These are phyloP conservation scores for Miscanthus lutarioriparius DNA, from an alignment of 176 grass and related monocot species.

Conservation along the genomic window DNA sequence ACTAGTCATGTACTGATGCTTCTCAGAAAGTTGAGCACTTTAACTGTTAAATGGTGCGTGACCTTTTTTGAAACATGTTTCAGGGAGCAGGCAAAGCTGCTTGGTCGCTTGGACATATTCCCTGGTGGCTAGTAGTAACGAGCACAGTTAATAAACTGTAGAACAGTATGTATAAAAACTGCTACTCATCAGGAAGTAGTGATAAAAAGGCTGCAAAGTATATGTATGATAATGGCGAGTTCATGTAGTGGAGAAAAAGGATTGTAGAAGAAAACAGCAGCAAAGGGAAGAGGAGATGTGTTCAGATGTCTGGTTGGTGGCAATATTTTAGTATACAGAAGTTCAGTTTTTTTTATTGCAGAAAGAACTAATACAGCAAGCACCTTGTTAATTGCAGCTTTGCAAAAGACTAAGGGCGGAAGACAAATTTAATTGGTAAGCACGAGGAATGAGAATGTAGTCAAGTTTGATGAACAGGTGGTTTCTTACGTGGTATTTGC, in stretches of 20 bases:
- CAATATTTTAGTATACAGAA: not conserved
- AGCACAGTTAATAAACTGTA: constrained; percentile 21
- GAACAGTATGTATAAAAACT: constrained; percentile 10
- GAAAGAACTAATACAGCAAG: not conserved
- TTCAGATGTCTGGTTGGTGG: not conserved
- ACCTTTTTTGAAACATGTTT: constrained; percentile 16
- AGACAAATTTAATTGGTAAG: not conserved
- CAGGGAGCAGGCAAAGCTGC: not conserved
- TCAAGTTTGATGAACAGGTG: not conserved
- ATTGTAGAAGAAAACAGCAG: not conserved
- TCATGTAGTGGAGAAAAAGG: constrained; percentile 5
- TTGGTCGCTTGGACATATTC: not conserved
- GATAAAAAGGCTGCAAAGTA: constrained; percentile 14
- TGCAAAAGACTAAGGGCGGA: not conserved
- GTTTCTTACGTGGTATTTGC: not conserved
- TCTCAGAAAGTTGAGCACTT: constrained; percentile 2
- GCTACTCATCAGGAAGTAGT: not conserved
- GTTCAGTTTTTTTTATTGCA: not conserved
- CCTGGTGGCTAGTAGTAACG: not conserved
- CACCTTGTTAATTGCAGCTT: not conserved
- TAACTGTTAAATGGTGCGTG: not conserved
- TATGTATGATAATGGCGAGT: not conserved
- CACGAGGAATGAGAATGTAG: not conserved
- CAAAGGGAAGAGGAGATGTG: not conserved
- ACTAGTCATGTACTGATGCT: constrained; percentile 17